These are phyloP conservation scores for Fusarium musae DNA, from an alignment of 2,329 filamentous ascomycete genomes.

Conservation along the genomic window DNA sequence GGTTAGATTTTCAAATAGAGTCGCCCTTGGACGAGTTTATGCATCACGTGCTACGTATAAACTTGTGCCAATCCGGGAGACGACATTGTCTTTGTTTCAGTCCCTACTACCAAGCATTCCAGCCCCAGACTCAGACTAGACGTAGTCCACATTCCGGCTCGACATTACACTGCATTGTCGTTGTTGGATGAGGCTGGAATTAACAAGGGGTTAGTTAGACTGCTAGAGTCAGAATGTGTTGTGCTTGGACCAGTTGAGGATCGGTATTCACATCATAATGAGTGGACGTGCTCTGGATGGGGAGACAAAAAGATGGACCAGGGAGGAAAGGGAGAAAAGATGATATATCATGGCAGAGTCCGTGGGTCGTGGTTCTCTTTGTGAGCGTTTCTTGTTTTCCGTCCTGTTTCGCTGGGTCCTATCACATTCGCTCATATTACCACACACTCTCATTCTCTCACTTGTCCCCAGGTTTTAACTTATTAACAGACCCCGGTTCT, in stretches of 20 bases:
- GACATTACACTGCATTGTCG: slow-evolving; percentile 52
- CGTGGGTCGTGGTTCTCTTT: slow-evolving; percentile 31
- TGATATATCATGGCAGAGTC: slow-evolving; percentile 40
- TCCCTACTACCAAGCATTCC: slow-evolving; percentile 47
- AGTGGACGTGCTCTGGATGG: slow-evolving; percentile 11
- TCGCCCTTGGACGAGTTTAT: slow-evolving; percentile 1
- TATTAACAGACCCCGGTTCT: slow-evolving; percentile 15
- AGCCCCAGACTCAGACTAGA: slow-evolving; percentile 35
- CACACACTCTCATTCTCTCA: neutral
- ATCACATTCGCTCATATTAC: slow-evolving; percentile 4
- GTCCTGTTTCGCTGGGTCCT: slow-evolving; percentile 24
- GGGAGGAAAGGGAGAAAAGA: slow-evolving; percentile 30
- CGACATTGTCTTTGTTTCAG: slow-evolving; percentile 53
- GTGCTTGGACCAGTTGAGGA: slow-evolving; percentile 32
- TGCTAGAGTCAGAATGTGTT: slow-evolving; percentile 3
- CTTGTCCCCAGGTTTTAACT: neutral
- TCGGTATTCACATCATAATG: slow-evolving; percentile 30
- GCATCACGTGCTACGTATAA: slow-evolving; percentile 42
- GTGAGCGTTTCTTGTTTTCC: slow-evolving; percentile 22
- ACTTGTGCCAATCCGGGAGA: slow-evolving; percentile 40
- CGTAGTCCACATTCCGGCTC: slow-evolving; percentile 34
- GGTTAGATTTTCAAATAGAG: slow-evolving; percentile 1
- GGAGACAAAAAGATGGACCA: slow-evolving; percentile 23
- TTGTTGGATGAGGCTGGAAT: slow-evolving; percentile 47
- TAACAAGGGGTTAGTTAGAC: slow-evolving; percentile 19